Evolutionary conservation across 192 early-diverging fungal genomes (phyloP), one percentile per base, ranked within the genome.

Genomic region (Entomortierella parvispora): DNA sequence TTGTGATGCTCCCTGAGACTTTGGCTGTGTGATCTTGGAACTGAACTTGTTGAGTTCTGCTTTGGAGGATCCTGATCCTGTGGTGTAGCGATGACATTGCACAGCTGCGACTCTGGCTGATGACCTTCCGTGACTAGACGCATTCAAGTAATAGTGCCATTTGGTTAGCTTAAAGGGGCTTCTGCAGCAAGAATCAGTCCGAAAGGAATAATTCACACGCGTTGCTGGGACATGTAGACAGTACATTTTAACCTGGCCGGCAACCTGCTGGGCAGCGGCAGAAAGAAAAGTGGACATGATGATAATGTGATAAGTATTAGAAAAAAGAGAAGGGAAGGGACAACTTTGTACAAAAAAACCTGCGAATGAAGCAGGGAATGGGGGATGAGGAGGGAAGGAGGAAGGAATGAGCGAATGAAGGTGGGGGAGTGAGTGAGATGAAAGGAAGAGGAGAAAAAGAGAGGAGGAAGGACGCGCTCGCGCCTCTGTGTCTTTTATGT

Each of bases 1-100:
- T 82, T 99, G 98, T 56, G 94, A 93, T 28, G 96, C 95, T 53
- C 97, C 97, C 80, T 96, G 95, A 22, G 92, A 84, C 79, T 96
- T 97, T 59, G 93, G 91, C 83, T 98, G 91, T 34, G 98, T 99
- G 71, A 99, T 95, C 56, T 83, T 88, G 46, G 89, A 72, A 71
- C 92, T 94, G 86, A 88, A 92, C 56, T 91, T 92, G 87, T 99
- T 99, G 31, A 95, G 65, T 58, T 74, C 78, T 17, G 50, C 29
- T 45, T 63, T 63, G 49, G 65, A 62, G 4, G 51, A 58, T 59
- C 40, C 62, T 31, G 74, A 77, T 62, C 65, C 53, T 49, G 74
- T 77, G 18, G 74, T 62, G 58, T 64, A 77, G 11, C 65, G 60
- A 43, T 77, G 74, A 33, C 65, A 77, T 31, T 77, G 74, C 10